Evolutionary conservation across 129 eudicot species (phyloP).

Genomic region (Helianthus tuberosus): DNA sequence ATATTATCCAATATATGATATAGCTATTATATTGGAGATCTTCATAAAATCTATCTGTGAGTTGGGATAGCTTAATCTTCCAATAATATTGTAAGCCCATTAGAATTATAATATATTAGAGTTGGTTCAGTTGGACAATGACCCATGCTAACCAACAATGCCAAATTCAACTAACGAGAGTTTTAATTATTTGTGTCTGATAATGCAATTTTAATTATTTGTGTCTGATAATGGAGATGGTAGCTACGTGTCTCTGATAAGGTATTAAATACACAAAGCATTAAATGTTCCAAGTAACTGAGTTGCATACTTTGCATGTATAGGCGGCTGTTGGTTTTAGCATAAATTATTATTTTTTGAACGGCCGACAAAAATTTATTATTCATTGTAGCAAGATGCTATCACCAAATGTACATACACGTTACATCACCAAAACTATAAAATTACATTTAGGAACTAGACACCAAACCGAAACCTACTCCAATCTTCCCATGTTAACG

Average conservation of each 20-base stretch:
- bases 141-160: not conserved
- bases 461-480: too few relatives aligned
- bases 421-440: too few relatives aligned
- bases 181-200: not conserved
- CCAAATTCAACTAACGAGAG: not conserved
- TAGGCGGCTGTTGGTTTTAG: too few relatives aligned
- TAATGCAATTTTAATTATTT: constrained; percentile 2
- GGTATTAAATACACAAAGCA: not conserved
- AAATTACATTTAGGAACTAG: too few relatives aligned
- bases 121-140: not conserved
- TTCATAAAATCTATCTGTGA: not conserved
- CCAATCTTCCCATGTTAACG: too few relatives aligned
- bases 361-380: too few relatives aligned
- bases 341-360: too few relatives aligned
- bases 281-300: too few relatives aligned
- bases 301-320: too few relatives aligned
- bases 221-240: not conserved
- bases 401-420: too few relatives aligned
- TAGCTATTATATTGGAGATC: not conserved
- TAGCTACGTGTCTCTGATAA: not conserved
- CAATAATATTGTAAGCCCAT: not conserved
- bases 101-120: not conserved
- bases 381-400: too few relatives aligned
- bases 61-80: not conserved
- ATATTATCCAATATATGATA: not conserved